A percentile compares a stretch with the other conserved stretches of the same genome.
Evolutionary conservation across 495 filamentous ascomycete genomes (phyloP).

Genomic region (Jackrogersella multiformis): DNA sequence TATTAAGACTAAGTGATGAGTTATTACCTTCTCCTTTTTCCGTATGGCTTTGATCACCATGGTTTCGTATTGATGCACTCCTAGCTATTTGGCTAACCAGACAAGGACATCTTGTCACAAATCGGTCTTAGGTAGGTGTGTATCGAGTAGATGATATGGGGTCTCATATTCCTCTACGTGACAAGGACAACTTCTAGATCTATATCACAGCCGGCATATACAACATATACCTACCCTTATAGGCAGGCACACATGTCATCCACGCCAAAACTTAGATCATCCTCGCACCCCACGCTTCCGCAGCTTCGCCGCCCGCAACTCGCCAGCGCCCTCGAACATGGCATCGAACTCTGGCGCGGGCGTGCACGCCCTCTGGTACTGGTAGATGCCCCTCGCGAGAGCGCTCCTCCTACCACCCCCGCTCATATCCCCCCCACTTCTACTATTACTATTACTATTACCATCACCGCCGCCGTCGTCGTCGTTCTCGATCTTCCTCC

Average conservation of each 20-base stretch:
- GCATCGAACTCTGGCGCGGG: constrained; percentile 36
- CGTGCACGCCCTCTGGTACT: constrained; percentile 18
- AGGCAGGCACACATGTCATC: neutral
- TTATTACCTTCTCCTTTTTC: neutral
- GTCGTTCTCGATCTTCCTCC: constrained; percentile 58
- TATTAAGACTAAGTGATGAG: neutral
- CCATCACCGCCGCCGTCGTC: neutral
- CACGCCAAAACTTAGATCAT: too few relatives aligned
- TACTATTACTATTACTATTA: too few relatives aligned
- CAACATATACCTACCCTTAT: neutral
- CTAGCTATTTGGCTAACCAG: too few relatives aligned
- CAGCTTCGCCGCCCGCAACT: constrained; percentile 27
- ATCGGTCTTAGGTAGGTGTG: too few relatives aligned
- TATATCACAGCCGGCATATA: neutral
- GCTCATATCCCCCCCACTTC: too few relatives aligned
- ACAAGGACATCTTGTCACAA: too few relatives aligned
- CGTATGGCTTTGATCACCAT: too few relatives aligned
- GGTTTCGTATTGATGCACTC: too few relatives aligned
- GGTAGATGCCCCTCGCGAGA: neutral
- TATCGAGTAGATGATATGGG: neutral
- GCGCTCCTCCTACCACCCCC: neutral
- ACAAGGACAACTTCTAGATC: neutral
- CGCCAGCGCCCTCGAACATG: constrained; percentile 29
- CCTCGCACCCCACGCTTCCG: neutral
- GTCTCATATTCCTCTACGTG: neutral